phyloP scores from a whole-genome alignment of 352 stramenopile species.

The Phytophthora vignae region DNA sequence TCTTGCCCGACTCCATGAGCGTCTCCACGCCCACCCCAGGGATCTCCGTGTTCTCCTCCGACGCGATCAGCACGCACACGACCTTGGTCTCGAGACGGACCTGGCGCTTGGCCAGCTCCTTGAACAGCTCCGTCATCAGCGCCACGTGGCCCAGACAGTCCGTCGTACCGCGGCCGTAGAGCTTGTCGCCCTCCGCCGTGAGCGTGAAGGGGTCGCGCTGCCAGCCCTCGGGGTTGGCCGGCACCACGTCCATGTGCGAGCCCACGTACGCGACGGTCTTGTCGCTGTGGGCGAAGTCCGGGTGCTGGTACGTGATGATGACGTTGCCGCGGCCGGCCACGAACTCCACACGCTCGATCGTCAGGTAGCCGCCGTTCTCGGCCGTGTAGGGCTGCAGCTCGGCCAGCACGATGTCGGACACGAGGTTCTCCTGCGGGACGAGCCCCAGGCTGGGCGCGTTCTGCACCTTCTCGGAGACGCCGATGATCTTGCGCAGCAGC shows the following conservation, averaged over 20 bases:
- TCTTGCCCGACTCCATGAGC: constrained; percentile 85
- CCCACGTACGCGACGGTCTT: constrained; percentile 89
- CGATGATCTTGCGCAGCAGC: constrained; percentile 89
- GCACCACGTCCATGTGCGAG: constrained; percentile 93
- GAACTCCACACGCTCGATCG: constrained; percentile 83
- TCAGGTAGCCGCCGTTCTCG: constrained; percentile 80
- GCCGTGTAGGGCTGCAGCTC: constrained; percentile 78
- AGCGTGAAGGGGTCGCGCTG: constrained; percentile 89
- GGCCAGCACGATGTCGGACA: constrained; percentile 87
- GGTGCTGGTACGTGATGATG: constrained; percentile 90
- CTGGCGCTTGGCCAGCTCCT: constrained; percentile 73
- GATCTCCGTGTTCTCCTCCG: constrained; percentile 84
- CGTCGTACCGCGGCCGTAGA: constrained; percentile 92
- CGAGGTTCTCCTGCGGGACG: constrained; percentile 86
- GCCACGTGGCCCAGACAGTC: constrained; percentile 93
- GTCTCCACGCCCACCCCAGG: constrained; percentile 85
- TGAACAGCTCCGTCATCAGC: constrained; percentile 87
- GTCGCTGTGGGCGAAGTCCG: constrained; percentile 49
- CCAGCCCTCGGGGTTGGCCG: constrained; percentile 90
- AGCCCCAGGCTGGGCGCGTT: constrained; percentile 72
- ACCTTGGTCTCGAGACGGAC: constrained; percentile 74
- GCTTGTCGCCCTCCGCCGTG: constrained; percentile 88
- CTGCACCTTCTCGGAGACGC: constrained; percentile 79
- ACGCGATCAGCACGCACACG: constrained; percentile 90
- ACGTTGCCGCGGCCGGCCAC: constrained; percentile 85